phyloP scores from a whole-genome alignment of 169 alveolate species.

The Perkinsus marinus region DNA sequence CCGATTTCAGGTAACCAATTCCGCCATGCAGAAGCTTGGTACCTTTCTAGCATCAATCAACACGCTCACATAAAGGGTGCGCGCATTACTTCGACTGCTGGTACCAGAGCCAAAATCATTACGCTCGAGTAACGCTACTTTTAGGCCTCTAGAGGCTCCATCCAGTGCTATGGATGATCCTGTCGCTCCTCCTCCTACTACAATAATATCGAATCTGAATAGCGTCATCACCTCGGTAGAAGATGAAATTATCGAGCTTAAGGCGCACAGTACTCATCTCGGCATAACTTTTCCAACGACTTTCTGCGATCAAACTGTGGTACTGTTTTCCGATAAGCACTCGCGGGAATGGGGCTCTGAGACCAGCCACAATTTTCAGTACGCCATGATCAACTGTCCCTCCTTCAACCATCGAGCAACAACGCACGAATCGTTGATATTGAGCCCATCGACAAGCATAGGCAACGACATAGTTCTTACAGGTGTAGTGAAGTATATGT shows the following conservation, averaged over 20 bases:
- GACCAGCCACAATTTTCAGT: too few species aligned
- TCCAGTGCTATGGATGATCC: constrained; percentile 74
- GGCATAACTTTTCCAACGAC: neutral
- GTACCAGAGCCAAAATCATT: constrained; percentile 83
- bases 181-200: constrained; percentile 72
- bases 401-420: too few species aligned
- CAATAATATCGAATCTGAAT: constrained; percentile 11
- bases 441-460: too few species aligned
- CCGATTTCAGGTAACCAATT: constrained; percentile 73
- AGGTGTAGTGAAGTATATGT: neutral
- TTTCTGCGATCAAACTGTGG: neutral
- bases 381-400: neutral
- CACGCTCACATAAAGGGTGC: neutral
- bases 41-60: constrained; percentile 44
- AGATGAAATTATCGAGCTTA: neutral
- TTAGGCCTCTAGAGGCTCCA: constrained; percentile 78
- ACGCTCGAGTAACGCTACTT: constrained; percentile 68
- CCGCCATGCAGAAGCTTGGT: constrained; percentile 91
- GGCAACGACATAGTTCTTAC: neutral
- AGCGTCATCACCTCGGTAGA: too few species aligned
- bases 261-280: neutral
- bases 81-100: constrained; percentile 22
- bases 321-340: neutral
- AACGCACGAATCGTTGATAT: too few species aligned
- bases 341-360: neutral